Evolutionary conservation across 306 rosid species (phyloP), one percentile per base, ranked within the genome.

Genomic region (Cucurbita moschata): DNA sequence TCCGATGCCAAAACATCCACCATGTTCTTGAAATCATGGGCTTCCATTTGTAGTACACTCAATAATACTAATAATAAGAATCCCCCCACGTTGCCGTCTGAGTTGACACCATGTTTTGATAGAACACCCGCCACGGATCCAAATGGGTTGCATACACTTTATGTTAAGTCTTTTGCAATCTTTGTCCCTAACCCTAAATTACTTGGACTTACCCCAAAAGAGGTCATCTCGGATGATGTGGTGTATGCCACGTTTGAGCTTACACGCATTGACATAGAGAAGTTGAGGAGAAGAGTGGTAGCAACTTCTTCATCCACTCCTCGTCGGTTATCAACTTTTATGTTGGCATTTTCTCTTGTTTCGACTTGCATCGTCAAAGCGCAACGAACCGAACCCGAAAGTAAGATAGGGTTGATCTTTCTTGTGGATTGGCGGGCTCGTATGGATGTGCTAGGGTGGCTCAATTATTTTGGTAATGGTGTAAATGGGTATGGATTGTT

Each of bases 21-120:
- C 19, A 1, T 73, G 80, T 89, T 89, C 76, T 11, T 89, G 30
- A 86, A 83, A 43, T 85, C 89, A 2, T 87, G 92, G 90, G 82
- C 87, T 72, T 80, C 62, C 43, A 14, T 80, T 0, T 79, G 13
- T 10, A 46, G 12, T 10, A 11, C 51, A 30, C 35, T 30, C 35
- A 3, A 30, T 6, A 10, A 83, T 35, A 21, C 10, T 21, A 8
- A 8, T 55, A 21, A 21, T 56, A 6, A 13, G 26, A 26, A 26
- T 56, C 38, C 0, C 62, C 62, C 26, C 13, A 70, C 35, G 3
- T 30, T 30, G 35, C 35, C 35, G 4, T 30, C 35, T 30, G 4
- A 30, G 35, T 30, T 30, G 35, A 30, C 80, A 8, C 91, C 88
- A 2, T 51, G 47, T 21, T 74, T 43, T 30, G 86, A 81, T 30